Conservation (phyloP, 1,284 basidiomycete species). For the Boletellus deceptivus region DNA sequence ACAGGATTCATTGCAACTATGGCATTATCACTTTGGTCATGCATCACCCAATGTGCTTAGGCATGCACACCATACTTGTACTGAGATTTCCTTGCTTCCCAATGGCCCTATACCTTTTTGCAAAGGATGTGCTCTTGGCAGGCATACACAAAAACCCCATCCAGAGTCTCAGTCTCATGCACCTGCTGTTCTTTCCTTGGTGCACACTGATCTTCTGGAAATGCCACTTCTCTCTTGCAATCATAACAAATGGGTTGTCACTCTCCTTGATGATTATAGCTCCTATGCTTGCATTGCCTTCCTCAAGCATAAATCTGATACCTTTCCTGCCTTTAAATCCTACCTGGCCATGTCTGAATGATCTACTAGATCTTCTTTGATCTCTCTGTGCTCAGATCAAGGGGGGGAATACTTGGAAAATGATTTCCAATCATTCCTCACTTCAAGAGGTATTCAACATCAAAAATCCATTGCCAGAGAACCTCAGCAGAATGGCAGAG, state of each 20-base stretch:
- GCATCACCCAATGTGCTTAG: neutral
- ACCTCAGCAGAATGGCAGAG: neutral
- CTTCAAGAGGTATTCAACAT: neutral
- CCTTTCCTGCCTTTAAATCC: neutral
- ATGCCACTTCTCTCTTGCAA: neutral
- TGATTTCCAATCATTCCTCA: neutral
- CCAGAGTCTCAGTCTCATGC: neutral
- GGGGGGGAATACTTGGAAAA: neutral
- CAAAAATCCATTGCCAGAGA: neutral
- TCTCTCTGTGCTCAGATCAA: neutral
- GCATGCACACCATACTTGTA: neutral
- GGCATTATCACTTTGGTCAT: neutral
- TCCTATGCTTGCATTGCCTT: neutral
- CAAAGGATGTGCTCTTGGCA: too few species aligned
- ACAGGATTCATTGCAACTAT: neutral
- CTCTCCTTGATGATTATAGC: neutral
- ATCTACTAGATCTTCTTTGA: neutral
- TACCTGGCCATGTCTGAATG: neutral
- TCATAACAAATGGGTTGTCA: neutral
- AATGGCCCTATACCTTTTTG: too few species aligned
- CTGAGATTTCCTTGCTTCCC: too few species aligned
- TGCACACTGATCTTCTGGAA: neutral
- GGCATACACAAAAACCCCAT: neutral
- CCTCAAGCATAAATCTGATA: neutral
- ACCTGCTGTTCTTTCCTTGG: neutral